Evolutionary conservation across 2,329 filamentous ascomycete genomes (phyloP).

Genomic region (Alternaria arborescens): DNA sequence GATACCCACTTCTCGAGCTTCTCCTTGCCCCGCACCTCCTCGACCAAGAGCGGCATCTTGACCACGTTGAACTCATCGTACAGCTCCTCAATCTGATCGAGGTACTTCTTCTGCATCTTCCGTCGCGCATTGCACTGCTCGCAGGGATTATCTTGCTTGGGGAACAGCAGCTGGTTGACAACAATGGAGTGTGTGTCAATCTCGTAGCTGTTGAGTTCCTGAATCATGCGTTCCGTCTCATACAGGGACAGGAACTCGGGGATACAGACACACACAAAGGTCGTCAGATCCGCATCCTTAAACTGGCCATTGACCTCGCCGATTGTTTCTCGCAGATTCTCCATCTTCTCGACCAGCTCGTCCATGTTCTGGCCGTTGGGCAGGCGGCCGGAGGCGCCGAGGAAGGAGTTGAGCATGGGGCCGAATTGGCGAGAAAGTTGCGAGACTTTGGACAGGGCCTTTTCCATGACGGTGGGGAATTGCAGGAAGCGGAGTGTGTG

Average conservation of each 20-base stretch:
- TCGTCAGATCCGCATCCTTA: slow-evolving; percentile 94
- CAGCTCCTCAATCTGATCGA: slow-evolving; percentile 97
- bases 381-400: slow-evolving; percentile 78
- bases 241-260: slow-evolving; percentile 96
- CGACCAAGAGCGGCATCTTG: slow-evolving; percentile 94
- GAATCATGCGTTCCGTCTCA: slow-evolving; percentile 99
- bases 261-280: slow-evolving; percentile 98
- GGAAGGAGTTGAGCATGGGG: slow-evolving; percentile 91
- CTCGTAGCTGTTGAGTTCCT: slow-evolving; percentile 89
- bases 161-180: slow-evolving; percentile 96
- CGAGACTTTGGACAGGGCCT: slow-evolving; percentile 95
- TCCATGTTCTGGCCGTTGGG: slow-evolving; percentile 93
- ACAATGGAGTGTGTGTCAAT: slow-evolving; percentile 98
- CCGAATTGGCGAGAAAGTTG: slow-evolving; percentile 95
- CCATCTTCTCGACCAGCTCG: slow-evolving; percentile 94
- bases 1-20: slow-evolving; percentile 74
- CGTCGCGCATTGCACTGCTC: slow-evolving; percentile 94
- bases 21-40: slow-evolving; percentile 96
- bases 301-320: slow-evolving; percentile 97
- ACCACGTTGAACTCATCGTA: slow-evolving; percentile 99
- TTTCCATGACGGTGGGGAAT: slow-evolving; percentile 97
- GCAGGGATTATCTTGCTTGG: slow-evolving; percentile 82
- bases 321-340: slow-evolving; percentile 91
- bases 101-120: slow-evolving; percentile 99
- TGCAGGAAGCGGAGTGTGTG: slow-evolving; percentile 98